Evolutionary conservation across 2,329 filamentous ascomycete genomes (phyloP), one percentile per base, ranked within the genome.

Genomic region (Aureobasidium pullulans): DNA sequence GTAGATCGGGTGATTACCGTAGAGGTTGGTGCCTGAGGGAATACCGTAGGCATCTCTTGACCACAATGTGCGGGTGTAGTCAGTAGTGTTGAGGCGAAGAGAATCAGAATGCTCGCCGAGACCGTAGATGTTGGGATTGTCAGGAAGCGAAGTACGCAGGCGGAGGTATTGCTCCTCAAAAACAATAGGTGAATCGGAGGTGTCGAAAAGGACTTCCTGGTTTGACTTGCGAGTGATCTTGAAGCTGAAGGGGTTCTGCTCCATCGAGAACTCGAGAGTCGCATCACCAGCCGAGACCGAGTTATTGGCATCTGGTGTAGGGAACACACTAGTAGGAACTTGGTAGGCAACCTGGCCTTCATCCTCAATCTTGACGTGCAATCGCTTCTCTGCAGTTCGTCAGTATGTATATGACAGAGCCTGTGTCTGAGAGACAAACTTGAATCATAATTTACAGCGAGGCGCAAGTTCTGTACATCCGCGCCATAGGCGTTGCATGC

Each of bases 161-260:
- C 85, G 83, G 19, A 93, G 72, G 66, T 90, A 93, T 71, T 94
- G 88, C 10, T 83, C 84, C 73, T 94, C 86, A 65, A 91, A 94
- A 42, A 94, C 77, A 10, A 94, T 74, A 11, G 78, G 77, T 3
- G 82, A 81, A 1, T 80, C 84, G 0, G 84, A 83, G 0, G 87
- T 89, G 66, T 92, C 85, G 69, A 90, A 90, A 8, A 90, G 72
- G 2, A 83, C 76, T 63, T 86, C 81, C 40, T 72, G 78, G 49
- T 76, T 78, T 4, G 77, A 84, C 64, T 78, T 80, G 32, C 84
- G 82, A 47, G 74, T 77, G 11, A 92, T 78, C 0, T 76, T 79
- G 73, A 91, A 91, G 13, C 81, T 84, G 73, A 90, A 90, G 0
- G 88, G 88, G 11, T 77, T 76, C 46, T 76, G 73, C 10, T 74